These are phyloP conservation scores for Naematelia aurantialba DNA, from an alignment of 768 basidiomycete genomes.

Conservation along the genomic window DNA sequence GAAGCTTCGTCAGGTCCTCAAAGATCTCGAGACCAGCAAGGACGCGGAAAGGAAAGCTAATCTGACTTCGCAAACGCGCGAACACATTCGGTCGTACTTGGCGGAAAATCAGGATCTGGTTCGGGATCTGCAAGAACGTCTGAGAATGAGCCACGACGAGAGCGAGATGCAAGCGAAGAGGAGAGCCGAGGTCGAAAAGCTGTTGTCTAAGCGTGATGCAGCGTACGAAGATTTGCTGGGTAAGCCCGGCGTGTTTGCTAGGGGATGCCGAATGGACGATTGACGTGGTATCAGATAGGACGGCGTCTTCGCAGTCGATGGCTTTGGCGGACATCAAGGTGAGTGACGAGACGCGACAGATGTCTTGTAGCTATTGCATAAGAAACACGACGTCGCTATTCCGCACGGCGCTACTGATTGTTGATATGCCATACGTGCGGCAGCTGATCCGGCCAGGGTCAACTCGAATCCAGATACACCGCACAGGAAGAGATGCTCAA, in stretches of 20 bases:
- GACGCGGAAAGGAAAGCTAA: slow-evolving; percentile 61
- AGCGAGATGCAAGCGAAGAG: slow-evolving; percentile 76
- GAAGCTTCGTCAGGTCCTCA: slow-evolving; percentile 39
- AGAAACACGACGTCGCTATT: no score
- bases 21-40: slow-evolving; percentile 56
- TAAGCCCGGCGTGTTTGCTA: slow-evolving; percentile 50
- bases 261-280: slow-evolving; percentile 3
- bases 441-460: slow-evolving; percentile 61
- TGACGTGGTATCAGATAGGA: slow-evolving; percentile 22
- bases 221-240: slow-evolving; percentile 97
- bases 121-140: slow-evolving; percentile 82
- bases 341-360: slow-evolving; percentile 34
- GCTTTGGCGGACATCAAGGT: slow-evolving; percentile 90
- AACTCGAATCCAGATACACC: slow-evolving; percentile 88
- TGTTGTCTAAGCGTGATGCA: slow-evolving; percentile 73
- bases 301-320: slow-evolving; percentile 53
- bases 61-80: slow-evolving; percentile 54
- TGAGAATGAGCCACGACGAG: slow-evolving; percentile 88
- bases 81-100: slow-evolving; percentile 77
- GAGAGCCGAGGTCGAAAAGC: slow-evolving; percentile 77
- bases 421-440: not conserved
- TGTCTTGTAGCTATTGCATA: not conserved
- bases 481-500: slow-evolving; percentile 86
- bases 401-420: no score
- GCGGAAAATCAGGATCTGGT: slow-evolving; percentile 80